These are phyloP conservation scores for Rosellinia necatrix DNA, from an alignment of 2,329 filamentous ascomycete species.

Conservation along the genomic window DNA sequence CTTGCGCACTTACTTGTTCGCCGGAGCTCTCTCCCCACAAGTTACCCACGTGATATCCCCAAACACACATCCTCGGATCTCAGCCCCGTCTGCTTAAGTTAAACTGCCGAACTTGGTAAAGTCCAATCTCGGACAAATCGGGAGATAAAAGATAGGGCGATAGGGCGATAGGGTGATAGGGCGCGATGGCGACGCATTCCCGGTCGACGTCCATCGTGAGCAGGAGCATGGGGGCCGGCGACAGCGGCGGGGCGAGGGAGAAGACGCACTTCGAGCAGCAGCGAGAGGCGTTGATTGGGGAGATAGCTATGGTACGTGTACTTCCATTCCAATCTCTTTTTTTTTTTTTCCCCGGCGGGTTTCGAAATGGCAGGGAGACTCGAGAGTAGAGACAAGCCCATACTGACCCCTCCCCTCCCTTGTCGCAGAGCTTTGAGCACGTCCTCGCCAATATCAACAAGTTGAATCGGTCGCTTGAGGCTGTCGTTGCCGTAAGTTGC, in stretches of 20 bases:
- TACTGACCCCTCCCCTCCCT: not conserved
- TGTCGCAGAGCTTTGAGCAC: constrained; percentile 79
- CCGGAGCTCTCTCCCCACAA: too few relatives aligned
- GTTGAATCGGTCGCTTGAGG: constrained; percentile 88
- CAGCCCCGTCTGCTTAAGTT: too few relatives aligned
- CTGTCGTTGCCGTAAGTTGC: constrained; percentile 76
- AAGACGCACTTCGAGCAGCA: constrained; percentile 78
- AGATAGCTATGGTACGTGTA: constrained; percentile 69
- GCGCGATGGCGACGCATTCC: constrained; percentile 24
- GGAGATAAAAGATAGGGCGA: not conserved
- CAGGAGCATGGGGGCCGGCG: constrained; percentile 6
- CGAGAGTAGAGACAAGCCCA: not conserved
- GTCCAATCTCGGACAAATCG: not conserved
- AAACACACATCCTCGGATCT: too few relatives aligned
- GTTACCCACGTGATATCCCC: too few relatives aligned
- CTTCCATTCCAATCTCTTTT: not conserved
- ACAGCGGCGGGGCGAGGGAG: constrained; percentile 43
- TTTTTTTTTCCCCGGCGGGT: too few relatives aligned
- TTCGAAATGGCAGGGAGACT: not conserved
- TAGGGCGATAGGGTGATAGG: not conserved
- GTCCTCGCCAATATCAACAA: constrained; percentile 96
- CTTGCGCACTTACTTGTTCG: too few relatives aligned
- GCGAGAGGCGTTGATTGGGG: constrained; percentile 70
- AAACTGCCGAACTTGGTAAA: too few relatives aligned
- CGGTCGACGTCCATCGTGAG: constrained; percentile 34